Conservation (phyloP, 257 asterid species). For the Jaltomata sinuosa region DNA sequence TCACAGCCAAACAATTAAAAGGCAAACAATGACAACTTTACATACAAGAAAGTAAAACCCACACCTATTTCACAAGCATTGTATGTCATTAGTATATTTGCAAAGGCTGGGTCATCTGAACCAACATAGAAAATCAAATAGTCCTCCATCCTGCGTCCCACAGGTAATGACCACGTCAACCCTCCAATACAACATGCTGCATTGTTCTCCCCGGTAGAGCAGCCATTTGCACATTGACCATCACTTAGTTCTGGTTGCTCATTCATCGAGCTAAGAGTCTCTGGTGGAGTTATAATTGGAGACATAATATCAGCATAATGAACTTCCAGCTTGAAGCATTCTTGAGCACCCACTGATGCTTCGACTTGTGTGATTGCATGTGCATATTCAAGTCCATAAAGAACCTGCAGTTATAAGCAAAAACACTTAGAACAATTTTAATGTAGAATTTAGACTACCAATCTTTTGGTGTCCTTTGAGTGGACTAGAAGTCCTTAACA, state of each 20-base stretch:
- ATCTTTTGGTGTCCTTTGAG: neutral
- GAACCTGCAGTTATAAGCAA: slow-evolving; percentile 46
- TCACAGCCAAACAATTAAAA: neutral
- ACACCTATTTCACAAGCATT: slow-evolving; percentile 79
- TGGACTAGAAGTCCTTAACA: neutral
- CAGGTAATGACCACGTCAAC: slow-evolving; percentile 70
- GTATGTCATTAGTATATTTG: slow-evolving; percentile 60
- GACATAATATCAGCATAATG: slow-evolving; percentile 47
- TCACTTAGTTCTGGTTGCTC: slow-evolving; percentile 15
- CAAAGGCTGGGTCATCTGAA: slow-evolving; percentile 62
- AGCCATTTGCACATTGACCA: slow-evolving; percentile 11
- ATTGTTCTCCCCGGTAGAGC: slow-evolving; percentile 22
- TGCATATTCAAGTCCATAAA: slow-evolving; percentile 80
- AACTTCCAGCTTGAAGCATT: slow-evolving; percentile 21
- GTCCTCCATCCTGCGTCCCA: slow-evolving; percentile 65
- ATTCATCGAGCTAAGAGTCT: slow-evolving; percentile 14
- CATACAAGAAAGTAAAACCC: neutral
- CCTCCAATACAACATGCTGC: slow-evolving; percentile 51
- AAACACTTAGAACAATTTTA: neutral
- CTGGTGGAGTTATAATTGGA: slow-evolving; percentile 48
- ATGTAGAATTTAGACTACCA: neutral
- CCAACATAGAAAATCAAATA: slow-evolving; percentile 79
- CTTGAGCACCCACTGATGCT: slow-evolving; percentile 17
- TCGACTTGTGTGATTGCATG: slow-evolving; percentile 63
- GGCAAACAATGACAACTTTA: neutral